Evolutionary conservation across 108 stramenopile genomes (phyloP).

Genomic region (Nannochloropsis oceanica): DNA sequence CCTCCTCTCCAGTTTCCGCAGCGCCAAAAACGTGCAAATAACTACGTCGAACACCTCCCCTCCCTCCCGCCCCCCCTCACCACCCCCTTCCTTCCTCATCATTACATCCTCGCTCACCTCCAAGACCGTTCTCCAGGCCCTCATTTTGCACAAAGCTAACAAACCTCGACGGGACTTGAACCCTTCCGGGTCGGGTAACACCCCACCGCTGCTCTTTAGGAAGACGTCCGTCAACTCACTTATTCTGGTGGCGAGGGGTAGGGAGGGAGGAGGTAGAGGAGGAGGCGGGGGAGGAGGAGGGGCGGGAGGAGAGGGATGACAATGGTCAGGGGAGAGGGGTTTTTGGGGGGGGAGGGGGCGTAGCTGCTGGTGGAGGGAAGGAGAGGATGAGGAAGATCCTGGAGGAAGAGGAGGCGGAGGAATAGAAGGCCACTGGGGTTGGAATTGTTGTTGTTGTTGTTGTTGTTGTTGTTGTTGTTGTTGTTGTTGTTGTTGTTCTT

Average conservation of each 20-base stretch:
- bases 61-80: background rate
- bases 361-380: background rate
- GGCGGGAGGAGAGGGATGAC: no score
- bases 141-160: background rate
- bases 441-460: no score
- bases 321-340: no score
- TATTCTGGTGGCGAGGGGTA: no score
- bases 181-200: background rate
- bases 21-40: background rate
- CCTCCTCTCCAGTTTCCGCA: background rate
- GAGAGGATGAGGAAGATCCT: no score
- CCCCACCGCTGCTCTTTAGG: background rate
- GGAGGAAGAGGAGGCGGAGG: background rate
- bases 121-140: background rate
- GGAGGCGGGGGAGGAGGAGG: no score
- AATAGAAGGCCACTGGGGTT: background rate
- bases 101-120: background rate
- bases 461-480: no score
- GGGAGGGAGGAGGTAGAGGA: no score
- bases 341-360: no score
- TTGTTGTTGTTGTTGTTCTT: no score
- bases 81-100: background rate
- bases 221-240: background rate
- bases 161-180: background rate
- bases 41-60: background rate